These are phyloP conservation scores for Leccinum rimulosum DNA, from an alignment of 768 basidiomycete genomes.

Conservation along the genomic window DNA sequence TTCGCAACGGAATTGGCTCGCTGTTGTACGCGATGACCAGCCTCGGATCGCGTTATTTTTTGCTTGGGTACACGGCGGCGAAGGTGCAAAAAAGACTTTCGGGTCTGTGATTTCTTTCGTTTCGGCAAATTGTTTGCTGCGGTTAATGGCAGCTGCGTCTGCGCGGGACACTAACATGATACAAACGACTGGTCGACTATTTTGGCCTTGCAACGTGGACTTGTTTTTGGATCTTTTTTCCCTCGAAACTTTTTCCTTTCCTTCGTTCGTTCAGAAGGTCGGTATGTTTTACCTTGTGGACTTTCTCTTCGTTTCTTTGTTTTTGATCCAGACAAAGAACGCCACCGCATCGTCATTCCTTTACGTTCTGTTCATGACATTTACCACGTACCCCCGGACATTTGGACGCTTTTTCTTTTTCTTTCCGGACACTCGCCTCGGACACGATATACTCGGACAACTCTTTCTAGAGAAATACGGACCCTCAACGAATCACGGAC, in stretches of 20 bases:
- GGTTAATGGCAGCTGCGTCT: background rate
- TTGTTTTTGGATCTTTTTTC: slow-evolving; percentile 7
- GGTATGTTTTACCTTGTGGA: slow-evolving; percentile 6
- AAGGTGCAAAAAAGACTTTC: slow-evolving; percentile 33
- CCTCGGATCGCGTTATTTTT: slow-evolving; percentile 58
- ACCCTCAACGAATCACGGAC: slow-evolving; percentile 21
- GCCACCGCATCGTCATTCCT: slow-evolving; percentile 6
- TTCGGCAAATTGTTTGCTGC: background rate
- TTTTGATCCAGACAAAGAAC: slow-evolving; percentile 8
- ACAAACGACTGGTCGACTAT: background rate
- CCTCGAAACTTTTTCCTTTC: background rate
- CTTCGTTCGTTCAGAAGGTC: slow-evolving; percentile 2
- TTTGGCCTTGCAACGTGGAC: slow-evolving; percentile 10
- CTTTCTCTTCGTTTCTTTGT: background rate
- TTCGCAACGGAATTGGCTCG: slow-evolving; percentile 58
- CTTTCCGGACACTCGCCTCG: slow-evolving; percentile 15
- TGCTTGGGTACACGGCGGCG: slow-evolving; percentile 39
- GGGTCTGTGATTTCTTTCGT: slow-evolving; percentile 22
- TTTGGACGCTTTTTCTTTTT: background rate
- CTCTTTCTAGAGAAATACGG: slow-evolving; percentile 20
- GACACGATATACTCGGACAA: slow-evolving; percentile 20
- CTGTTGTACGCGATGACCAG: slow-evolving; percentile 64
- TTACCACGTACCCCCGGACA: slow-evolving; percentile 22
- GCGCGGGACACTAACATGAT: background rate
- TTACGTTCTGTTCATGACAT: slow-evolving; percentile 26